phyloP scores from a whole-genome alignment of 2,329 filamentous ascomycete species.

The Aotearoamyces nothofagi region DNA sequence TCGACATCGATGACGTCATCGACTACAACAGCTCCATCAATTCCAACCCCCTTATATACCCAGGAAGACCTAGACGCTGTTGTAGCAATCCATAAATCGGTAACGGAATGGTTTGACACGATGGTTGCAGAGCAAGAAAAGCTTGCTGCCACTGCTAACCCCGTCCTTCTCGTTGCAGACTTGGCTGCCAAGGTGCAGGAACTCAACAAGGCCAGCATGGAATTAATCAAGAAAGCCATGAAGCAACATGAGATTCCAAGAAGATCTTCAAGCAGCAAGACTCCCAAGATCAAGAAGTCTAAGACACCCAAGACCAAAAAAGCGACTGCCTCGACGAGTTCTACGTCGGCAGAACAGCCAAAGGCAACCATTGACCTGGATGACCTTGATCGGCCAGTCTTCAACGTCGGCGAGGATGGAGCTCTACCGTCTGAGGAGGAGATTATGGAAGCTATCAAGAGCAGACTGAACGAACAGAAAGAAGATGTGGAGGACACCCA shows the following conservation, averaged over 20 bases:
- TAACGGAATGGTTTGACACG: conserved; percentile 59
- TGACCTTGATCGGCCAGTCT: conserved; percentile 20
- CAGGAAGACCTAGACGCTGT: conserved; percentile 55
- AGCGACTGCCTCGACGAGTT: conserved; percentile 19
- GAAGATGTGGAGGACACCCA: neutral
- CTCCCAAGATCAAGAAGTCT: conserved; percentile 27
- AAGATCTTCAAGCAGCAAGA: conserved; percentile 15
- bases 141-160: conserved; percentile 56
- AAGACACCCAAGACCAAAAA: conserved; percentile 13
- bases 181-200: conserved; percentile 52
- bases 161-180: conserved; percentile 59
- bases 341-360: conserved; percentile 14
- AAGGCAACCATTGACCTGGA: conserved; percentile 25
- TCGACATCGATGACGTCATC: conserved; percentile 18
- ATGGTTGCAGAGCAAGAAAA: conserved; percentile 57
- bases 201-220: conserved; percentile 54
- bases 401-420: conserved; percentile 24
- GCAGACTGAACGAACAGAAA: no score
- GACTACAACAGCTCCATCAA: conserved; percentile 28
- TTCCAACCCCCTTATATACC: conserved; percentile 53
- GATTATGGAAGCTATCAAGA: conserved; percentile 38
- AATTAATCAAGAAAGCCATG: conserved; percentile 56
- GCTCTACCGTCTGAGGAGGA: conserved; percentile 30
- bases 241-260: conserved; percentile 21
- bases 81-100: conserved; percentile 43